Evolutionary conservation across 495 filamentous ascomycete genomes (phyloP).

Genomic region (Antarctomyces pellizariae): DNA sequence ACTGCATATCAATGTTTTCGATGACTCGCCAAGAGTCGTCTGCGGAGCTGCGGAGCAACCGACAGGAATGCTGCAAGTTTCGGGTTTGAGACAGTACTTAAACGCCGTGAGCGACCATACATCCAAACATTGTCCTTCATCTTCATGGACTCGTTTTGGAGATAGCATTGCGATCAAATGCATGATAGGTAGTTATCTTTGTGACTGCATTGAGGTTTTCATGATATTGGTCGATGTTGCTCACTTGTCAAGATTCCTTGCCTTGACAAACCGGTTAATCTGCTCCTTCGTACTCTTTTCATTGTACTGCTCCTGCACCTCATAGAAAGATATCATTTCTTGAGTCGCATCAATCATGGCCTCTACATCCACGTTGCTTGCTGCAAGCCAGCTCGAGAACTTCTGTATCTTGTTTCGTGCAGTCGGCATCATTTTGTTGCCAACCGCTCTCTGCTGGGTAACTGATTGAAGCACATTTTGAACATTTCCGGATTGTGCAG

Average conservation of each 20-base stretch:
- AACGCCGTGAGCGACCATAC: neutral
- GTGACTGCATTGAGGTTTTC: neutral
- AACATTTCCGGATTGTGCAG: too few relatives aligned
- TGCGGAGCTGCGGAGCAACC: too few relatives aligned
- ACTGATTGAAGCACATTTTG: conserved; percentile 9
- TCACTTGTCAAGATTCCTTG: conserved; percentile 56
- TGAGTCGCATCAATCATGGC: conserved; percentile 83
- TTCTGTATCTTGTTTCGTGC: conserved; percentile 36
- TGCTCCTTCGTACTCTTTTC: conserved; percentile 46
- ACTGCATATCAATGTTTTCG: too few relatives aligned
- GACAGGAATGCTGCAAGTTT: neutral
- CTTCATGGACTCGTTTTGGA: neutral
- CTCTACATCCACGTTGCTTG: conserved; percentile 80
- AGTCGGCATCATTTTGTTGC: conserved; percentile 2
- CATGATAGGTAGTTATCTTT: neutral
- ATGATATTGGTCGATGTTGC: neutral
- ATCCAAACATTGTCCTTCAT: neutral
- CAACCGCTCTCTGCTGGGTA: conserved; percentile 5
- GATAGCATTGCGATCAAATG: too few relatives aligned
- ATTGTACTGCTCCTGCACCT: conserved; percentile 72
- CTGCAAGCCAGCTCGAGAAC: conserved; percentile 67
- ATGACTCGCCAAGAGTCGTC: too few relatives aligned
- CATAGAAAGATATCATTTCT: conserved; percentile 87
- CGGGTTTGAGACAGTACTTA: neutral
- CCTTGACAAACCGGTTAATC: conserved; percentile 66